Evolutionary conservation across 73 alveolate genomes (phyloP).

Genomic region (Paramecium octaurelia): DNA sequence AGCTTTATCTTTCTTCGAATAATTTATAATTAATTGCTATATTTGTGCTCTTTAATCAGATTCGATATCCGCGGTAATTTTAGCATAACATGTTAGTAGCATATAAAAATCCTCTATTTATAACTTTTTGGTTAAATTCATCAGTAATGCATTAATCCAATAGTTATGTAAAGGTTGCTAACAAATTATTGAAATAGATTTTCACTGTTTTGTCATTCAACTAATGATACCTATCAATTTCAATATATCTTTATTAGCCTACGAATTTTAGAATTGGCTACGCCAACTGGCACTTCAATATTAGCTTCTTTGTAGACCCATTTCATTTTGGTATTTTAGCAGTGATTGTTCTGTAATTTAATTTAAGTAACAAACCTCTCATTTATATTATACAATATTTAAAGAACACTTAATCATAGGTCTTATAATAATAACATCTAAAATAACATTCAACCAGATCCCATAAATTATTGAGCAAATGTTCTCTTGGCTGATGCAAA

Average conservation of each 20-base stretch:
- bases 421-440: not conserved
- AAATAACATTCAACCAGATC: not conserved
- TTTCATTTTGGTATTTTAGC: no score
- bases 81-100: no score
- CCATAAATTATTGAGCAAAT: constrained; percentile 31
- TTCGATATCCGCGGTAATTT: constrained; percentile 32
- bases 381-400: not conserved
- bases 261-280: not conserved
- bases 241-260: not conserved
- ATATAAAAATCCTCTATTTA: no score
- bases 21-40: not conserved
- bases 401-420: not conserved
- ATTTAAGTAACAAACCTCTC: not conserved
- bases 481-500: constrained; percentile 39
- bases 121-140: no score
- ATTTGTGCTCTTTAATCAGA: not conserved
- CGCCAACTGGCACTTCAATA: not conserved
- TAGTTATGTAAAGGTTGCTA: constrained; percentile 16
- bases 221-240: not conserved
- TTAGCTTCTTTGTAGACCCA: not conserved
- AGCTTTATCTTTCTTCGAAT: constrained; percentile 39
- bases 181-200: constrained; percentile 32
- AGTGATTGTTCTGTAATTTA: not conserved
- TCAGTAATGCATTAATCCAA: constrained; percentile 46
- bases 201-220: constrained; percentile 45